A percentile compares a stretch with the other conserved stretches of the same genome.
phyloP scores from a whole-genome alignment of 2,329 filamentous ascomycete species.

The Fusarium heterosporum region DNA sequence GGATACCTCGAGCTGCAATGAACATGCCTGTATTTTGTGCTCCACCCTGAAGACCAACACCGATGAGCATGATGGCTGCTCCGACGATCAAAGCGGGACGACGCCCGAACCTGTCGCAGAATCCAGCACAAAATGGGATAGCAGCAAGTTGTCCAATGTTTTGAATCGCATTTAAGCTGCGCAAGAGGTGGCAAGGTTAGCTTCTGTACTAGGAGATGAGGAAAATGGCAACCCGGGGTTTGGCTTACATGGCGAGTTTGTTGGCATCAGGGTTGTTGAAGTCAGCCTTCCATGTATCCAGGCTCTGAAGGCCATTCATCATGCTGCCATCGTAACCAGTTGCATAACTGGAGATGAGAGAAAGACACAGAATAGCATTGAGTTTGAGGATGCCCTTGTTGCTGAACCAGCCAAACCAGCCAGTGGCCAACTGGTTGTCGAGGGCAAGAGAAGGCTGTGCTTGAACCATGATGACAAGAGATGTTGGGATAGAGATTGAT shows the following conservation, averaged over 20 bases:
- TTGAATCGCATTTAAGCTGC: slow-evolving; percentile 14
- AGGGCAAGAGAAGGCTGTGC: slow-evolving; percentile 22
- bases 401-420: slow-evolving; percentile 19
- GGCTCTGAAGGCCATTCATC: slow-evolving; percentile 21
- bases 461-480: slow-evolving; percentile 14
- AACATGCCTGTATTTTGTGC: slow-evolving; percentile 22
- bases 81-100: slow-evolving; percentile 2
- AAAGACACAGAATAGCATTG: slow-evolving; percentile 21
- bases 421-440: slow-evolving; percentile 20
- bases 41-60: slow-evolving; percentile 19
- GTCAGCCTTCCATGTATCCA: slow-evolving; percentile 16
- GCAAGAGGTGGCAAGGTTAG: background rate
- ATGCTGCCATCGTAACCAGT: slow-evolving; percentile 25
- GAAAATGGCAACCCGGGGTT: background rate
- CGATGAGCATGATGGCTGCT: slow-evolving; percentile 15
- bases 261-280: slow-evolving; percentile 19
- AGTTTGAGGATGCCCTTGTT: slow-evolving; percentile 25
- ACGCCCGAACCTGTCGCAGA: slow-evolving; percentile 19
- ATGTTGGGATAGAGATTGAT: background rate
- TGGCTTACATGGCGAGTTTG: slow-evolving; percentile 16
- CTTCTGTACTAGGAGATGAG: fast-evolving
- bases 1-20: slow-evolving; percentile 16
- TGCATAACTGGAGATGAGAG: slow-evolving; percentile 21
- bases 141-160: slow-evolving; percentile 22
- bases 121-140: slow-evolving; percentile 16